Conservation (phyloP, 2,329 filamentous ascomycete species). For the Tolypocladium album region DNA sequence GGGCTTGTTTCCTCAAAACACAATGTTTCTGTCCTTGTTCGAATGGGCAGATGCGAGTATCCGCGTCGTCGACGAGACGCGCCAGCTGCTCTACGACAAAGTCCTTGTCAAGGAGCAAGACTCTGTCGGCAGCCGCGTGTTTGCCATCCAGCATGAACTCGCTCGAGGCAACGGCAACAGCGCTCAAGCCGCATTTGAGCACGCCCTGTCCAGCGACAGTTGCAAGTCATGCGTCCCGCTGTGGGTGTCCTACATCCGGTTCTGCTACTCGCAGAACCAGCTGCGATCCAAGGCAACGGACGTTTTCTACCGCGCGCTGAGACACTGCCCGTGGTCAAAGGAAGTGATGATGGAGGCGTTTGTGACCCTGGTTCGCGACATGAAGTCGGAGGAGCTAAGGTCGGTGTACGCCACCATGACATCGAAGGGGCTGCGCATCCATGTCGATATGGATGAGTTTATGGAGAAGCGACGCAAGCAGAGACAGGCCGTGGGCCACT, state of each 20-base stretch:
- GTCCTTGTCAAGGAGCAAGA: constrained; percentile 30
- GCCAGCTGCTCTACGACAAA: constrained; percentile 49
- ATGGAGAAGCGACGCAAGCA: constrained; percentile 21
- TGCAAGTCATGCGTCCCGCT: constrained; percentile 29
- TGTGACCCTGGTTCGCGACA: constrained; percentile 26
- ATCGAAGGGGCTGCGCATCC: constrained; percentile 37
- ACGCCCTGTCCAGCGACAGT: constrained; percentile 30
- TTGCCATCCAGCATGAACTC: constrained; percentile 41
- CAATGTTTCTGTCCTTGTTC: constrained; percentile 60
- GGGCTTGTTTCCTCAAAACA: constrained; percentile 60
- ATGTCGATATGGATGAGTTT: constrained; percentile 41
- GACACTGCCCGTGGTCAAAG: constrained; percentile 39
- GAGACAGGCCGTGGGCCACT: constrained; percentile 1
- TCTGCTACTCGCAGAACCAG: constrained; percentile 28
- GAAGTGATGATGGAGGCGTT: constrained; percentile 42
- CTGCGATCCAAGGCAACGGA: constrained; percentile 31
- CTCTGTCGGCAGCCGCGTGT: constrained; percentile 31
- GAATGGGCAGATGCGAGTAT: constrained; percentile 65
- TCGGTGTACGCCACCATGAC: constrained; percentile 36
- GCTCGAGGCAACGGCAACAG: constrained; percentile 37
- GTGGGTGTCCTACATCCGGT: constrained; percentile 40
- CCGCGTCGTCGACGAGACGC: constrained; percentile 65
- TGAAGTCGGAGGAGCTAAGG: constrained; percentile 37
- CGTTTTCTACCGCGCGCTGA: constrained; percentile 35
- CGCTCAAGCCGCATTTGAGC: constrained; percentile 38